A percentile compares a stretch with the other conserved stretches of the same genome.
Evolutionary conservation across 2,329 filamentous ascomycete genomes (phyloP).

Genomic region (Ceratocystiopsis brevicomis): DNA sequence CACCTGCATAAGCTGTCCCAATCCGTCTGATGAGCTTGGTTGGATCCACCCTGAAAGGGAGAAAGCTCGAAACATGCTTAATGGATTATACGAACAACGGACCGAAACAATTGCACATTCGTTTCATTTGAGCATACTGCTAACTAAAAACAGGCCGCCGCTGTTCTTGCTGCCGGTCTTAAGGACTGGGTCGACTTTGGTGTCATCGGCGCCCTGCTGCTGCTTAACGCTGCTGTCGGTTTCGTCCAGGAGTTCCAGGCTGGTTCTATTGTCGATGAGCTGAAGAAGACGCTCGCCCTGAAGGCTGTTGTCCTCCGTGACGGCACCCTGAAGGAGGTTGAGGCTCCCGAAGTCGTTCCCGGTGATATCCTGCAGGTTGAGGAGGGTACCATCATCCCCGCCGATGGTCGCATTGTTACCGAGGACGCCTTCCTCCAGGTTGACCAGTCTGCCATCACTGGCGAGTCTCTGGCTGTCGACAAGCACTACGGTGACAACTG

Average conservation of each 20-base stretch:
- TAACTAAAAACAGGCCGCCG: slow-evolving; percentile 36
- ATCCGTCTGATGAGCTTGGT: too few relatives aligned
- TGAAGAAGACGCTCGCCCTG: slow-evolving; percentile 62
- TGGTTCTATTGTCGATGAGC: slow-evolving; percentile 72
- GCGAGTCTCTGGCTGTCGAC: slow-evolving; percentile 79
- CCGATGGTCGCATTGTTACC: slow-evolving; percentile 71
- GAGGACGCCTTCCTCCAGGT: slow-evolving; percentile 74
- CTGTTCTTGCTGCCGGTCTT: slow-evolving; percentile 65
- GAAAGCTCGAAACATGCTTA: too few relatives aligned
- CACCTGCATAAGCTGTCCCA: too few relatives aligned
- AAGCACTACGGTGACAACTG: slow-evolving; percentile 68
- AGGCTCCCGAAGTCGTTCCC: slow-evolving; percentile 68
- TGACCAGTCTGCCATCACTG: slow-evolving; percentile 81
- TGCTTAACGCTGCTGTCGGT: slow-evolving; percentile 72
- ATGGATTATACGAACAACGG: too few relatives aligned
- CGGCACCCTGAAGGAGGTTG: slow-evolving; percentile 56
- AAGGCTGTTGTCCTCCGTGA: slow-evolving; percentile 79
- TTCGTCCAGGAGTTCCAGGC: slow-evolving; percentile 84
- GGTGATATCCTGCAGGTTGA: slow-evolving; percentile 82
- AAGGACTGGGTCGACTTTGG: slow-evolving; percentile 86
- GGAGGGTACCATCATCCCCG: slow-evolving; percentile 81
- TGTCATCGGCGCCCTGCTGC: slow-evolving; percentile 65
- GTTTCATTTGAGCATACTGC: neutral
- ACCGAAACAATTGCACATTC: too few relatives aligned
- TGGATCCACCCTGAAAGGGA: too few relatives aligned